phyloP scores from a whole-genome alignment of 2,329 filamentous ascomycete species.

The Exophiala sp. region DNA sequence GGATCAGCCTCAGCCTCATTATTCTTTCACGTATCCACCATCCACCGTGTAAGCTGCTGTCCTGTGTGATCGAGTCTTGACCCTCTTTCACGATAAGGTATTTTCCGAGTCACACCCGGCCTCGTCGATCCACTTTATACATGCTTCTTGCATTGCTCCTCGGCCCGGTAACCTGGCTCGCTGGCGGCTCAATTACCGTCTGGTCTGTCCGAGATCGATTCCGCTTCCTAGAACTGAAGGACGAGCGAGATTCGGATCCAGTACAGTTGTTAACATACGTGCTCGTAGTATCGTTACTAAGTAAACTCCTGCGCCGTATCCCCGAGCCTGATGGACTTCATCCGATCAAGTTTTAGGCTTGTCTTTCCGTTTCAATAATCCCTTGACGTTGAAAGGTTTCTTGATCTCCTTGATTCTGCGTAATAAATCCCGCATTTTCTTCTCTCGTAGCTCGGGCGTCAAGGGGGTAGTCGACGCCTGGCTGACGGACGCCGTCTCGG shows the following conservation, averaged over 20 bases:
- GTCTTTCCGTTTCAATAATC: slow-evolving; percentile 24
- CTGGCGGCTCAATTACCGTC: background rate
- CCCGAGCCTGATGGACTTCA: background rate
- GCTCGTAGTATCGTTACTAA: too few relatives aligned
- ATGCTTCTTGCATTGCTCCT: background rate
- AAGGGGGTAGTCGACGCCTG: slow-evolving; percentile 4
- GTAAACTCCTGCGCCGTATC: too few relatives aligned
- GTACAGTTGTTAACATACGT: too few relatives aligned
- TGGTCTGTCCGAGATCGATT: background rate
- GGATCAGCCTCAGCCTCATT: too few relatives aligned
- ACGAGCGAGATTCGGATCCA: too few relatives aligned
- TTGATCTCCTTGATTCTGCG: slow-evolving; percentile 35
- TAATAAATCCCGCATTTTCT: slow-evolving; percentile 32
- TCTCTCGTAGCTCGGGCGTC: slow-evolving; percentile 30
- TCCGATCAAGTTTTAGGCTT: slow-evolving; percentile 13
- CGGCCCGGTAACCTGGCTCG: background rate
- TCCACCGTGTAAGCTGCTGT: too few relatives aligned
- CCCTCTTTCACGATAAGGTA: background rate
- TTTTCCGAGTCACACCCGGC: background rate
- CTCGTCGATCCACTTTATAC: too few relatives aligned
- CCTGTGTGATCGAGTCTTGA: too few relatives aligned
- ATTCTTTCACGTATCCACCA: too few relatives aligned
- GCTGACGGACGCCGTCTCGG: background rate
- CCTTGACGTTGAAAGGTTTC: slow-evolving; percentile 29
- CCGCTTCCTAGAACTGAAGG: too few relatives aligned